Evolutionary conservation across 2,329 filamentous ascomycete genomes (phyloP), one percentile per base, ranked within the genome.

Genomic region (Ophiostoma sp.): DNA sequence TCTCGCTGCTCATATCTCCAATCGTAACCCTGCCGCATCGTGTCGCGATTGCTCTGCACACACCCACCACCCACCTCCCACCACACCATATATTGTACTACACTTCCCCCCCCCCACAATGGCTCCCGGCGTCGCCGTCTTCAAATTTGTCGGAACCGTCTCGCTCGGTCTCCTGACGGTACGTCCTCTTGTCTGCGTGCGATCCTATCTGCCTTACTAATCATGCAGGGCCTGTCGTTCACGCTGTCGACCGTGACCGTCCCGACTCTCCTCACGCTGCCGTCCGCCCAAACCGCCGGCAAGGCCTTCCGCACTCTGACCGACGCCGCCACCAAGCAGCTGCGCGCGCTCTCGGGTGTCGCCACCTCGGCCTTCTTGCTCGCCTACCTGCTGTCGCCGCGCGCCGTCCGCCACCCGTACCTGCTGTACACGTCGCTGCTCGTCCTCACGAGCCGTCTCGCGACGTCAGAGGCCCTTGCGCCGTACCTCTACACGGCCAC

Each of bases 121-220:
- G 86, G 83, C 86, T 74, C 87, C 84, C 74, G 87, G 87, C 75
- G 83, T 97, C 75, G 88, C 91, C 68, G 81, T 90, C 78, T 87
- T 91, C 81, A 97, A 98, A 81, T 97, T 97, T 78, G 90, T 97
- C 73, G 94, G 94, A 75, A 96, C 92, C 66, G 86, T 96, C 73
- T 94, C 90, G 74, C 84, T 97, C 69, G 94, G 94, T 72, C 84
- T 97, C 69, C 81, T 96, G 78, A 97, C 93, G 70, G 93, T 96
- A 85, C 75, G 89, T 82, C 38, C 58, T 41, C 27, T 60, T 14
- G 93, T 67, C 42, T 45, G 9, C 8, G 8, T 27, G n/a, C 49
- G n/a, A 11, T 9, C 2, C 11, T n/a, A 18, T 27, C 16, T 7
- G 55, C 49, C 27, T 27, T 45, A 45, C 18, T 45, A 64, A 47